Percentiles rank a stretch among this genome's conserved stretches.
These are phyloP conservation scores for Pseudomassariella vexata DNA, from an alignment of 2,329 filamentous ascomycete genomes.

Conservation along the genomic window DNA sequence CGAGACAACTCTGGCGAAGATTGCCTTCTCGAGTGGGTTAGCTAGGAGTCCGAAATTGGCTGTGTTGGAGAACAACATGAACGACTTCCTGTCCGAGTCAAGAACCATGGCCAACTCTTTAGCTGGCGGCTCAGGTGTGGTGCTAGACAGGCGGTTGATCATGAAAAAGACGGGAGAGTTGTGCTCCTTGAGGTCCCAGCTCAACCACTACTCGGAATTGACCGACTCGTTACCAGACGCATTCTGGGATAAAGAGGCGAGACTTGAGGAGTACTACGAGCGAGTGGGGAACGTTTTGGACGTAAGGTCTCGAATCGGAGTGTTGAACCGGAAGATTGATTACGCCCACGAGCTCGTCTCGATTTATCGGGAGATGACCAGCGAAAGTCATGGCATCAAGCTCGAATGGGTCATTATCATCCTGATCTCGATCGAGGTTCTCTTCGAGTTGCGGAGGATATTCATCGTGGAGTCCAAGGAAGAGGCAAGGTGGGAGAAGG, in stretches of 20 bases:
- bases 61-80: conserved; percentile 78
- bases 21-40: conserved; percentile 91
- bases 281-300: conserved; percentile 86
- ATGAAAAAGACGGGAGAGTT: conserved; percentile 91
- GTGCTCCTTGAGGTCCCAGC: conserved; percentile 78
- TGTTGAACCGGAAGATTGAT: conserved; percentile 94
- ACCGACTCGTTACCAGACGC: conserved; percentile 93
- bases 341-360: conserved; percentile 94
- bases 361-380: conserved; percentile 80
- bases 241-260: conserved; percentile 95
- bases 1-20: conserved; percentile 75
- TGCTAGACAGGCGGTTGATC: conserved; percentile 70
- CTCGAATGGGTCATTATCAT: conserved; percentile 96
- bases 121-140: conserved; percentile 49
- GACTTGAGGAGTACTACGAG: conserved; percentile 91
- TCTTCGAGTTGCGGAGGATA: conserved; percentile 61
- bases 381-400: conserved; percentile 81
- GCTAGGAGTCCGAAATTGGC: conserved; percentile 91
- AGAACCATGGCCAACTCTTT: conserved; percentile 75
- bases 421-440: conserved; percentile 86
- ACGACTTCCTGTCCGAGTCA: conserved; percentile 81
- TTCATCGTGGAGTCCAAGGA: conserved; percentile 5
- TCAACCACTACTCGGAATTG: conserved; percentile 95
- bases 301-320: conserved; percentile 83
- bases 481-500: no score